These are phyloP conservation scores for Castanopsis chinensis DNA, from an alignment of 306 rosid genomes.

Conservation along the genomic window DNA sequence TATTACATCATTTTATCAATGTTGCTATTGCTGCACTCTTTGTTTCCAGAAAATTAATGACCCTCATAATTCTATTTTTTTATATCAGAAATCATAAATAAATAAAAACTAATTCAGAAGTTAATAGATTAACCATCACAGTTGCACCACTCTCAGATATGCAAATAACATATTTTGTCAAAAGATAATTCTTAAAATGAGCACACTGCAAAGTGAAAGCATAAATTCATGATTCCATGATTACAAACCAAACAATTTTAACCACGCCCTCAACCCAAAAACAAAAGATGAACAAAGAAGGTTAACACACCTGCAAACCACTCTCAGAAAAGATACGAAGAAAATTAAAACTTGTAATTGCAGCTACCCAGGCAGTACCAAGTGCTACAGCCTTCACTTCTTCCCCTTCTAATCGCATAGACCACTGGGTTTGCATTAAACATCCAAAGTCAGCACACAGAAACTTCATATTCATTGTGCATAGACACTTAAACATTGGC, in stretches of 20 bases:
- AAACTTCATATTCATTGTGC: slow-evolving; percentile 2
- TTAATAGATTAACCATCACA: background rate
- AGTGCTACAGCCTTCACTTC: slow-evolving; percentile 90
- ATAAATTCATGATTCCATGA: background rate
- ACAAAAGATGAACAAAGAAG: background rate
- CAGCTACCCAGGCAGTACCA: slow-evolving; percentile 90
- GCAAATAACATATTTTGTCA: background rate
- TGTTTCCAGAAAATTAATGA: background rate
- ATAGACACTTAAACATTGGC: background rate
- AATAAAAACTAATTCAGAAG: no score
- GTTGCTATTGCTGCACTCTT: background rate
- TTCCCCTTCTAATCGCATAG: slow-evolving; percentile 96
- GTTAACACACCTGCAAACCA: slow-evolving; percentile 85
- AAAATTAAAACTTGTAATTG: slow-evolving; percentile 78
- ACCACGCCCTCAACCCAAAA: background rate
- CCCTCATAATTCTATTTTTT: background rate
- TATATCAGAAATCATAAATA: no score
- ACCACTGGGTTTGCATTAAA: slow-evolving; percentile 62
- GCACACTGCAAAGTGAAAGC: background rate
- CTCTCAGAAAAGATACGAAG: slow-evolving; percentile 87
- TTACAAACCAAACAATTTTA: background rate
- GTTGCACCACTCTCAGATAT: background rate
- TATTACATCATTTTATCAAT: background rate
- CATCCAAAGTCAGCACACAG: slow-evolving; percentile 30
- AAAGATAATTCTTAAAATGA: background rate